Base-by-base conservation (phyloP, 371 early-diverging fungal genomes). In the Vairimorpha ceranae region DNA sequence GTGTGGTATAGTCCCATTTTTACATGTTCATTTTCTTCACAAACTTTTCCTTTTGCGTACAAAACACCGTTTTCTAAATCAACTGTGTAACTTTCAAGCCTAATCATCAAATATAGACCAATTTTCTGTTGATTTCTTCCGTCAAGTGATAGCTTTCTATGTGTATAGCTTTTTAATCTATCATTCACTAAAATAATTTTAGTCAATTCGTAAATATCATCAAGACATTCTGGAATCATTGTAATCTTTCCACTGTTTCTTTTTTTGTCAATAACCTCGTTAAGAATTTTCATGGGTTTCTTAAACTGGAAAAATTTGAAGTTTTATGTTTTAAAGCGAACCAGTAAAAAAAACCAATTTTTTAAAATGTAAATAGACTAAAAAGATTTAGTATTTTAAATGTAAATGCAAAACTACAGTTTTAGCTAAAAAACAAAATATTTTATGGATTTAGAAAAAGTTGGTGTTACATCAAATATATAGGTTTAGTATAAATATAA, bases 151-250 rank as follows among this genome's bases (percentile, higher is more conserved):
- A 82, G 58, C 67, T 79, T 84, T 41, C 84, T 64, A 15, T 68
- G 65, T 15, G 84, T 82, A 27, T 25, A 21, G 7, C 72, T 65
- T 54, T 77, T 75, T 27, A 84, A 70, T 38, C 19, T 72, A 61
- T 84, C 84, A 21, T 71, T 67, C 32, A 12, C 21, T 4, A 70
- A 64, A 36, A 84, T 72, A 21, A 84, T 71, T 38, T 69, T 48
- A 58, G 75, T 72, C 25, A 82, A 38, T 14, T 27, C 59, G 58
- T 81, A 84, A n/a, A 82, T 80, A 70, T 84, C 84, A 61, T 82
- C 84, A 14, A 59, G 36, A 61, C 76, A 65, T 54, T 80, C 80
- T 61, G 81, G 66, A 45, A 66, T 59, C 17, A 81, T 23, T 10
- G 23, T 46, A 15, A 81, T 27, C 21, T n/a, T 29, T 19, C 81